These are phyloP conservation scores for Coemansia brasiliensis DNA, from an alignment of 192 early-diverging fungal species.

Conservation along the genomic window DNA sequence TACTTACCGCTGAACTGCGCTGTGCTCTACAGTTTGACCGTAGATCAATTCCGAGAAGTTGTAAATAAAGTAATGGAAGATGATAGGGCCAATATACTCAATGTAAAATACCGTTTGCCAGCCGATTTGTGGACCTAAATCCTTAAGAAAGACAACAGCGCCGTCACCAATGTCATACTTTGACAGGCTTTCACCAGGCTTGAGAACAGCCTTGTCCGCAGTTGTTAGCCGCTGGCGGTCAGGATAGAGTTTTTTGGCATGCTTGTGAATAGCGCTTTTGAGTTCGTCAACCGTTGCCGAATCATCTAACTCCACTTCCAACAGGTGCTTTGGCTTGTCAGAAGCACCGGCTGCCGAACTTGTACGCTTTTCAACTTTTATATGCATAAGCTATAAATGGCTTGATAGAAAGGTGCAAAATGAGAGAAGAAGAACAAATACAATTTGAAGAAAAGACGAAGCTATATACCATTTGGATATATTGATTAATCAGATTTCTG, in stretches of 20 bases:
- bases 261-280: constrained; percentile 63
- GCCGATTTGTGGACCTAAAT: constrained; percentile 85
- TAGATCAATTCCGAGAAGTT: constrained; percentile 70
- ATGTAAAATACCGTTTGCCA: constrained; percentile 93
- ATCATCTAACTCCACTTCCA: constrained; percentile 62
- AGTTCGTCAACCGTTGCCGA: constrained; percentile 70
- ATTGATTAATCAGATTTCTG: not conserved
- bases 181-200: constrained; percentile 56
- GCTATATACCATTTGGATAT: too few species aligned
- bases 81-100: constrained; percentile 89
- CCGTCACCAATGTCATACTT: constrained; percentile 66
- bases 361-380: constrained; percentile 36
- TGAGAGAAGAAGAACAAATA: not conserved
- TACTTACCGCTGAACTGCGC: constrained; percentile 66
- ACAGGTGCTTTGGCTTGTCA: constrained; percentile 16
- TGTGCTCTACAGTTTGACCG: constrained; percentile 64
- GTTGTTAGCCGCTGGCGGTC: constrained; percentile 84
- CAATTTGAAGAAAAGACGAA: not conserved
- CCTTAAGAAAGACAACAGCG: constrained; percentile 67
- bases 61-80: constrained; percentile 87
- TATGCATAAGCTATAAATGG: constrained; percentile 23
- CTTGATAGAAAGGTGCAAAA: not conserved
- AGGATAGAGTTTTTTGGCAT: constrained; percentile 55
- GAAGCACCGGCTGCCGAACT: constrained; percentile 3
- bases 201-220: constrained; percentile 62